These are phyloP conservation scores for Multifurca ochricompacta DNA, from an alignment of 768 basidiomycete genomes.

Conservation along the genomic window DNA sequence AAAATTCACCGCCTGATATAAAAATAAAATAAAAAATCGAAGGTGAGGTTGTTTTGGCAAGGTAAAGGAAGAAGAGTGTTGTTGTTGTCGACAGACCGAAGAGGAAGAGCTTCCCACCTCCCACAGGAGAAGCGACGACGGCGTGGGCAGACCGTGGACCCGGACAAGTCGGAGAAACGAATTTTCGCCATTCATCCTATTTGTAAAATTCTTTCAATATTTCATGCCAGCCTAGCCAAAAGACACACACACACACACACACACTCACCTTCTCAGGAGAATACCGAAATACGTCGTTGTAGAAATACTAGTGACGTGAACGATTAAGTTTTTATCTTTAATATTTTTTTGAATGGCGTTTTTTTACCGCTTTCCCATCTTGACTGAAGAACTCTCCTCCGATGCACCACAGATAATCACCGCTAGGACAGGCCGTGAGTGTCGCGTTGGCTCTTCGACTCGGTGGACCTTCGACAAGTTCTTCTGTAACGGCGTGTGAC, in stretches of 20 bases:
- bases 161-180: constrained; percentile 76
- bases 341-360: too few species aligned
- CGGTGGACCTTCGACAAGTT: constrained; percentile 75
- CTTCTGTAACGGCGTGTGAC: constrained; percentile 77
- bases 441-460: constrained; percentile 79
- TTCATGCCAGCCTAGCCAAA: too few species aligned
- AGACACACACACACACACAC: too few species aligned
- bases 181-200: constrained; percentile 84
- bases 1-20: constrained; percentile 83
- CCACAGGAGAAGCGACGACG: constrained; percentile 59
- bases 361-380: constrained; percentile 71
- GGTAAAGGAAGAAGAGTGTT: too few species aligned
- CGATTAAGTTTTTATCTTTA: too few species aligned
- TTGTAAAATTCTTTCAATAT: not conserved
- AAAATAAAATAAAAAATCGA: too few species aligned
- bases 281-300: constrained; percentile 83
- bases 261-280: constrained; percentile 76
- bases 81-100: constrained; percentile 44
- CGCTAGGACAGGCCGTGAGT: constrained; percentile 69
- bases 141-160: constrained; percentile 87
- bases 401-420: constrained; percentile 76
- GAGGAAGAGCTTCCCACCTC: constrained; percentile 81
- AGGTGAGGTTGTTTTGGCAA: too few species aligned
- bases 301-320: constrained; percentile 64
- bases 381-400: constrained; percentile 87